phyloP scores from a whole-genome alignment of 106 monocot species.

The Allium sativum region DNA sequence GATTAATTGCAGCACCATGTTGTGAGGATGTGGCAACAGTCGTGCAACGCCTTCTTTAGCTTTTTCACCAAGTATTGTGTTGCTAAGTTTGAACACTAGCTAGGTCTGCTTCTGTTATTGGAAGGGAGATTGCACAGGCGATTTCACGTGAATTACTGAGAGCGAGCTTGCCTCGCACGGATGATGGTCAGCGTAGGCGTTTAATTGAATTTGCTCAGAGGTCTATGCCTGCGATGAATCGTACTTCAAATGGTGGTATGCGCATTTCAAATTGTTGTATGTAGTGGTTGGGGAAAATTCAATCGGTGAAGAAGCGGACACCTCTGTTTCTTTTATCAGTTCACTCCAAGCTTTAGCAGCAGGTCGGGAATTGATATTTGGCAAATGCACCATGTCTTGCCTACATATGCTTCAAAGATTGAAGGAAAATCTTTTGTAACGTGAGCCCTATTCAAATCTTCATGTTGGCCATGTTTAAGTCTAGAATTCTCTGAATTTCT shows the following conservation, averaged over 20 bases:
- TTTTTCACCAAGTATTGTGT: slow-evolving; percentile 28
- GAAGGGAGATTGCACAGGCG: slow-evolving; percentile 12
- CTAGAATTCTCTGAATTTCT: no score
- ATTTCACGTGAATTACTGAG: slow-evolving; percentile 33
- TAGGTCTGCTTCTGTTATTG: slow-evolving; percentile 6
- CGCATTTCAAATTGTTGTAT: no score
- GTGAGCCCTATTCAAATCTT: no score
- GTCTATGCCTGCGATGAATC: slow-evolving; percentile 16
- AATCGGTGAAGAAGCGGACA: no score
- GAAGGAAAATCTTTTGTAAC: no score
- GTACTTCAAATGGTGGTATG: slow-evolving; percentile 11
- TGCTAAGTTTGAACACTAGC: slow-evolving; percentile 30
- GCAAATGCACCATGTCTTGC: no score
- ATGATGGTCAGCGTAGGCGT: slow-evolving; percentile 26
- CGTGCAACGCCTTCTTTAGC: slow-evolving; percentile 36
- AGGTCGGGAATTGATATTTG: no score
- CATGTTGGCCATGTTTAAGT: no score
- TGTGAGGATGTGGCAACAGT: slow-evolving; percentile 35
- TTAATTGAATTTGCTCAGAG: slow-evolving; percentile 37
- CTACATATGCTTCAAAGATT: no score
- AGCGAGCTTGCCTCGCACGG: slow-evolving; percentile 38
- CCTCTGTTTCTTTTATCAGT: no score
- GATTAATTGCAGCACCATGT: slow-evolving; percentile 11
- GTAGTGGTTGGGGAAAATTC: no score
- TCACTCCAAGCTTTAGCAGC: no score